Base-by-base conservation (phyloP, 177 flowering plant genomes). In the Vitis hybrid region DNA sequence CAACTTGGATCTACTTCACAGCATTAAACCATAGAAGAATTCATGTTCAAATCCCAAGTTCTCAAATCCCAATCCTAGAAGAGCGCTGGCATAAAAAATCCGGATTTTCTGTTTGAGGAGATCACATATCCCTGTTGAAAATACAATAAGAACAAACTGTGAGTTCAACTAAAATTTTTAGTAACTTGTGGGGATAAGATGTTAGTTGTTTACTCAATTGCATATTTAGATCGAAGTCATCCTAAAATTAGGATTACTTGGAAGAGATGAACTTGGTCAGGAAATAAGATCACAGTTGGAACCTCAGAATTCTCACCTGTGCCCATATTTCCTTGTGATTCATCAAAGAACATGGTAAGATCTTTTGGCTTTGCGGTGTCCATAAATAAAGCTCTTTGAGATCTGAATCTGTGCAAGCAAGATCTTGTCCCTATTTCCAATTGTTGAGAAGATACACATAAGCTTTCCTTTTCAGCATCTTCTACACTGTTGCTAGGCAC, bases 11-110 rank as follows among this genome's bases (percentile, higher is more conserved):
- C 52, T 70, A 64, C 74, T 69, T 81, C 73, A 85, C 63, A 72
- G 79, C 70, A 73, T 74, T 70, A 86, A 78, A 30, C 83, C 81
- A 61, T 78, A 18, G 79, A 82, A 86, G 82, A 86, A 86, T 58
- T 86, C 85, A 72, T 81, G 69, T 3, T 69, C 79, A 15, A 79
- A 70, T 49, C 84, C 89, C 62, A 82, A 57, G 67, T 64, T 66
- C 54, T 63, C 73, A 59, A 84, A 18, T 66, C 83, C 83, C 65
- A 84, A 66, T 66, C 83, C 87, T 62, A 82, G 76, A 74, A 80
- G 78, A 63, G 66, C 69, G 55, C 75, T 68, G 65, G 71, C 74
- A 55, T 30, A 74, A 52, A 79, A 30, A 55, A 30, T 69, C 69
- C 75, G 60, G 61, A 70, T 32, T 56, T 68, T 81, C 66, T 77